These are phyloP conservation scores for Excoecaria cochinchinensis DNA, from an alignment of 345 rosid genomes.

Conservation along the genomic window DNA sequence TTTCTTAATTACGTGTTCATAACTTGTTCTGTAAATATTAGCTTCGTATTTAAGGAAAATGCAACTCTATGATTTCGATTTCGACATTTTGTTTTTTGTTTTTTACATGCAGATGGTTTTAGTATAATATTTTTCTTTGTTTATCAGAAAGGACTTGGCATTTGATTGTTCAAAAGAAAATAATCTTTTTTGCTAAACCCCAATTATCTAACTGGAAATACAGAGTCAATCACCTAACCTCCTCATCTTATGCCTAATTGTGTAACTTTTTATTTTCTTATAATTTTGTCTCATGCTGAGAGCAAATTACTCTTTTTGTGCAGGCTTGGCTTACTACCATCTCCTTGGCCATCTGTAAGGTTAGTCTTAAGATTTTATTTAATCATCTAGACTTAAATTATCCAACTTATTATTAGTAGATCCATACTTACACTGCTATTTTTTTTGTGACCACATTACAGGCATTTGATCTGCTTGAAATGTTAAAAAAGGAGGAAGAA, in stretches of 20 bases:
- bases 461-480: slow-evolving; percentile 84
- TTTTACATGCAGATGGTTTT: background rate
- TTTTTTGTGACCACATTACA: slow-evolving; percentile 30
- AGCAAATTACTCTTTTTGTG: slow-evolving; percentile 4
- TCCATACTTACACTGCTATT: slow-evolving; percentile 13
- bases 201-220: background rate
- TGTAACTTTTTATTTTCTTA: background rate
- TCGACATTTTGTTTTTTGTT: background rate
- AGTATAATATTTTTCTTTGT: background rate
- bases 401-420: background rate
- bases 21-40: too few relatives aligned
- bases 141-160: background rate
- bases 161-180: background rate
- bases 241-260: too few relatives aligned
- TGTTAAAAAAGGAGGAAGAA: slow-evolving; percentile 84
- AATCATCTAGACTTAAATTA: slow-evolving; percentile 1
- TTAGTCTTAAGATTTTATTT: slow-evolving; percentile 31
- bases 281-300: background rate
- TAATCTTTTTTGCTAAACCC: background rate
- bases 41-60: background rate
- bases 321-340: slow-evolving; percentile 95
- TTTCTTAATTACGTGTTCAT: background rate
- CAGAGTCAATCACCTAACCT: background rate
- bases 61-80: background rate
- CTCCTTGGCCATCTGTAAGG: slow-evolving; percentile 77